Base-by-base conservation (phyloP, 352 stramenopile species). In the Saprolegnia diclina region DNA sequence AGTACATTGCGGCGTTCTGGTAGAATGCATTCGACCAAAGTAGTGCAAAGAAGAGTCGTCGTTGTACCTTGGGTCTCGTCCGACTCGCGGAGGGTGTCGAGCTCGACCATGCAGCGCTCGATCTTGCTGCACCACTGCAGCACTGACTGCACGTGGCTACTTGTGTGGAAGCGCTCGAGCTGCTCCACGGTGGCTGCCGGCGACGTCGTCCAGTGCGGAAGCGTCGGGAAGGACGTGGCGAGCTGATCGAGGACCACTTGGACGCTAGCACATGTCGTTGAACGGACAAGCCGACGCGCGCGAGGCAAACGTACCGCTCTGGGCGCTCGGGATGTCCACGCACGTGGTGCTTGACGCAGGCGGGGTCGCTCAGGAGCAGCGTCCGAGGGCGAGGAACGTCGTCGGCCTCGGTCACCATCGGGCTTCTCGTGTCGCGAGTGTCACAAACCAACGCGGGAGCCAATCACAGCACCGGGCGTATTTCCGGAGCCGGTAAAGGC, bases 141-240 rank as follows among this genome's bases (percentile, higher is more conserved):
- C 16, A 91, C 72, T 70, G 83, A 76, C 48, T 88, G 67, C 18
- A 91, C 74, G 72, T 90, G 82, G 24, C 81, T 64, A 11, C 79
- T 72, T 37, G 76, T 76, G 64, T 91, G 83, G 52, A 88, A 87
- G 14, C 80, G 77, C 32, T 72, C 73, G 53, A 91, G 68, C 45
- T 91, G 83, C 42, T 73, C 67, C 6, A 79, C 52, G 0, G 77
- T 85, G 11, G 80, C 83, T 10, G 66, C 18, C 32, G 78, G 75
- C 1, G 80, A 62, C 16, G 54, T 40, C 22, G 56, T 69, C 45
- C 73, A 65, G 9, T 73, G 74, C 21, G 61, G 37, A 5, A 89
- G 71, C 0, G n/a, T 4, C 0, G 78, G 83, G 29, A 89, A 82
- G n/a, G 66, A 59, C 22, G 54, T 37, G 4, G 26, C 11, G 1